A percentile compares a stretch with the other conserved stretches of the same genome.
Evolutionary conservation across 495 filamentous ascomycete species (phyloP).

Genomic region (Neurospora tetraspora): DNA sequence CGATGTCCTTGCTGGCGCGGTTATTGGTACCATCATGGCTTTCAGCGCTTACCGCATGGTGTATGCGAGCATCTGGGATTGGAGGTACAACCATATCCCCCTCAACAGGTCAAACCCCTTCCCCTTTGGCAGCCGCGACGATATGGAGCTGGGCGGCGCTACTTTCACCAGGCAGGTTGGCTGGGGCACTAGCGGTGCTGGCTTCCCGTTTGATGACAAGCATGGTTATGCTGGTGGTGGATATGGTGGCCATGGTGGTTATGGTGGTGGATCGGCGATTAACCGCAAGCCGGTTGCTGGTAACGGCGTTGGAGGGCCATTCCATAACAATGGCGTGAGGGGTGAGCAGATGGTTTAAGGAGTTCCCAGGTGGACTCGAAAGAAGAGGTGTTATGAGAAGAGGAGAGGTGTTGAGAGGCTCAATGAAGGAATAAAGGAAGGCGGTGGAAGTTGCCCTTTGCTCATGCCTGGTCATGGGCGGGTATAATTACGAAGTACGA

Average conservation of each 20-base stretch:
- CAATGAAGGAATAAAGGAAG: neutral
- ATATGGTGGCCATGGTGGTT: neutral
- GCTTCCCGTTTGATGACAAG: conserved; percentile 2
- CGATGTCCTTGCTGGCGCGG: conserved; percentile 45
- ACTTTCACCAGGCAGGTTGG: conserved; percentile 36
- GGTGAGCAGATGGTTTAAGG: neutral
- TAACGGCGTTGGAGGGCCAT: neutral
- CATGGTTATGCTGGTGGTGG: conserved; percentile 3
- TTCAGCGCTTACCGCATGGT: conserved; percentile 47
- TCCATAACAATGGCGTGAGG: neutral
- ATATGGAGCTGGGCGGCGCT: conserved; percentile 28
- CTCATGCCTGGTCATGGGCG: neutral
- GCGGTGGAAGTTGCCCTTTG: neutral
- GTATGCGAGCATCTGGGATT: conserved; percentile 49
- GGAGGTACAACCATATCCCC: conserved; percentile 43
- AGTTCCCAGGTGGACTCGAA: neutral
- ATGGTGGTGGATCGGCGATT: neutral
- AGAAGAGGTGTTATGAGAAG: neutral
- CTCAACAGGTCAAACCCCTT: conserved; percentile 29
- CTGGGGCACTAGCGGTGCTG: conserved; percentile 26
- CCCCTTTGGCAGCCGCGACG: conserved; percentile 16
- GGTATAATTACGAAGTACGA: neutral
- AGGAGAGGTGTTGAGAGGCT: neutral
- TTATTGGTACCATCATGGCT: conserved; percentile 49
- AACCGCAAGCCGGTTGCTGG: neutral